Percentiles rank a stretch among this genome's conserved stretches.
phyloP scores from a whole-genome alignment of 2,329 filamentous ascomycete genomes.

The Pyricularia grisea region DNA sequence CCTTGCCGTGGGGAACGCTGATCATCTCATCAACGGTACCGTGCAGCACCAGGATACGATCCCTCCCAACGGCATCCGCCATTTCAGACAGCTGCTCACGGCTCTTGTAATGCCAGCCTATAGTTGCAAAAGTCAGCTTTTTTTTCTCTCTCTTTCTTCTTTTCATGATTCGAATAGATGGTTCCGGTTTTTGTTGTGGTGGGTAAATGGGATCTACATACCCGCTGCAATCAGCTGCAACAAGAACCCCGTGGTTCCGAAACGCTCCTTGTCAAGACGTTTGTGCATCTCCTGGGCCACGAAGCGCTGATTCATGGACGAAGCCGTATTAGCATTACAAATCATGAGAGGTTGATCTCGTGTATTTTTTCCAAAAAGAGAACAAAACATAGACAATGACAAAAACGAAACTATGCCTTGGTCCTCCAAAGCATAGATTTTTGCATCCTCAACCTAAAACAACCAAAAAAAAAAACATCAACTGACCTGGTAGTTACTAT shows the following conservation, averaged over 20 bases:
- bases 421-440: no score
- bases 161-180: neutral
- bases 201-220: neutral
- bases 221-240: constrained; percentile 65
- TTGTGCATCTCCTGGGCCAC: constrained; percentile 72
- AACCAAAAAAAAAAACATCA: neutral
- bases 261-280: constrained; percentile 48
- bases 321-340: neutral
- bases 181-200: neutral
- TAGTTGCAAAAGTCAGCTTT: neutral
- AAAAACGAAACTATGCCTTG: no score
- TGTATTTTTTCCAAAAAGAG: neutral
- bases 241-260: constrained; percentile 59
- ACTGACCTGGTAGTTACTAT: constrained; percentile 22
- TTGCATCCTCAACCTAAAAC: no score
- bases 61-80: constrained; percentile 59
- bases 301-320: constrained; percentile 50
- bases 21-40: constrained; percentile 75
- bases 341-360: neutral
- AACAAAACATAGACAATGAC: neutral
- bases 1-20: constrained; percentile 56
- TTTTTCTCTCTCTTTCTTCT: neutral
- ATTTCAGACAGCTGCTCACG: constrained; percentile 55
- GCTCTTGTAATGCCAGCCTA: constrained; percentile 68
- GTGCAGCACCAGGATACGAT: constrained; percentile 69